Conservation (phyloP, 2,329 filamentous ascomycete genomes). For the Penicillium crustosum region DNA sequence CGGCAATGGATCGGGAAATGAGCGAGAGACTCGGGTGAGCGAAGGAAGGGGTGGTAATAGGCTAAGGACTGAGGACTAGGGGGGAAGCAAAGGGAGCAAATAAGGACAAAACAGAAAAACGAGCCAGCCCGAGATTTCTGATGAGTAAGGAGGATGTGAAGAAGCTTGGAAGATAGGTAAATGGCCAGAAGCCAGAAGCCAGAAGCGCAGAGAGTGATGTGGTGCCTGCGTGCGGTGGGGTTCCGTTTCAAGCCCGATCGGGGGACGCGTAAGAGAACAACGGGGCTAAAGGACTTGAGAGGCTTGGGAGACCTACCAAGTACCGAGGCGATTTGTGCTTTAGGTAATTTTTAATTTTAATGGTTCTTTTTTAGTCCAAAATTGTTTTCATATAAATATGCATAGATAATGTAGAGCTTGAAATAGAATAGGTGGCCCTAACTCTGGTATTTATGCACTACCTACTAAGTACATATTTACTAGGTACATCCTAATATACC, state of each 20-base stretch:
- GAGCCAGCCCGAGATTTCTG: slow-evolving; percentile 28
- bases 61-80: slow-evolving; percentile 1
- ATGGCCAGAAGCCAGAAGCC: slow-evolving; percentile 5
- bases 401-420: background rate
- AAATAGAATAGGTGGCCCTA: background rate
- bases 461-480: too few species aligned
- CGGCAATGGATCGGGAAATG: slow-evolving; percentile 21
- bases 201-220: slow-evolving; percentile 1
- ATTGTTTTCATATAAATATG: background rate
- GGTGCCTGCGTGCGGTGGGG: slow-evolving; percentile 31
- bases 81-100: slow-evolving; percentile 5
- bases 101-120: slow-evolving; percentile 14
- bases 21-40: slow-evolving; percentile 16
- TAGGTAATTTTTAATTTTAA: background rate
- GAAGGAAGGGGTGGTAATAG: slow-evolving; percentile 13
- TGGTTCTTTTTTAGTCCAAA: background rate
- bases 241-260: slow-evolving; percentile 30
- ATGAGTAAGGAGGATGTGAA: slow-evolving; percentile 12
- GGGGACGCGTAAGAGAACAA: slow-evolving; percentile 28
- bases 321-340: background rate
- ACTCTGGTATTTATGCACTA: background rate
- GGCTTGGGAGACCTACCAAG: background rate
- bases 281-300: slow-evolving; percentile 10
- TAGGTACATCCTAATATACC: too few species aligned
- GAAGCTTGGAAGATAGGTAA: background rate